A percentile compares a stretch with the other conserved stretches of the same genome.
Conservation (phyloP, 2,329 filamentous ascomycete genomes). For the Fusarium sp. region DNA sequence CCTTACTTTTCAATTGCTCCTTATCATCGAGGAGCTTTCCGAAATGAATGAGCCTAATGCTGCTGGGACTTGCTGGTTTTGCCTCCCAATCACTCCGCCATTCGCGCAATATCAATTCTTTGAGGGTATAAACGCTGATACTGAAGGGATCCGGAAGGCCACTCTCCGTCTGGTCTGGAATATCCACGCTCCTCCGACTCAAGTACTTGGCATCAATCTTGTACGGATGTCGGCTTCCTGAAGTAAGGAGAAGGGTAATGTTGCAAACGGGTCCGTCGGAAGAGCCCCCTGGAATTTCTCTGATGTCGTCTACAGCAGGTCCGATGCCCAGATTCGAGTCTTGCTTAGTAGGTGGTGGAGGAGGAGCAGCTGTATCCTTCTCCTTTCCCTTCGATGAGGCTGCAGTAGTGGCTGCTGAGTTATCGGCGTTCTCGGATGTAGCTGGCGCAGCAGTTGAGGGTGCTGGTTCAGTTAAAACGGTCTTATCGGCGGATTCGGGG, state of each 20-base stretch:
- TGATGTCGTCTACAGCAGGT: conserved; percentile 53
- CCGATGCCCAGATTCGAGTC: conserved; percentile 54
- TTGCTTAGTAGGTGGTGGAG: conserved; percentile 43
- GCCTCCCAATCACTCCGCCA: conserved; percentile 94
- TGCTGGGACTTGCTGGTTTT: conserved; percentile 84
- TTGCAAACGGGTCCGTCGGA: conserved; percentile 61
- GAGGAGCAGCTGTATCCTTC: conserved; percentile 40
- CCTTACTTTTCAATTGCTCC: conserved; percentile 79
- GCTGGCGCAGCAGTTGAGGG: conserved; percentile 21
- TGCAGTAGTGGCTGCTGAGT: conserved; percentile 21
- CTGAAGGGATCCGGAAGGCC: conserved; percentile 80
- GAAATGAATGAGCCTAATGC: conserved; percentile 90
- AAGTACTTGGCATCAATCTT: conserved; percentile 89
- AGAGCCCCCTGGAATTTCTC: conserved; percentile 43
- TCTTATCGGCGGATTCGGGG: conserved; percentile 28
- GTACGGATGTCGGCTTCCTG: conserved; percentile 85
- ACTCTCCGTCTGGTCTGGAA: conserved; percentile 69
- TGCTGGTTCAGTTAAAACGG: conserved; percentile 25
- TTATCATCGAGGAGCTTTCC: conserved; percentile 92
- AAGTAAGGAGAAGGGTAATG: conserved; percentile 85
- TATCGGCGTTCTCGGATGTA: conserved; percentile 33
- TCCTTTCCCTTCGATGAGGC: conserved; percentile 48
- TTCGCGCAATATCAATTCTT: conserved; percentile 91
- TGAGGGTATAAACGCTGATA: conserved; percentile 92
- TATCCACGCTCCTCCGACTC: conserved; percentile 77